Evolutionary conservation across 192 early-diverging fungal genomes (phyloP).

Genomic region (Lunasporangiospora selenospora): DNA sequence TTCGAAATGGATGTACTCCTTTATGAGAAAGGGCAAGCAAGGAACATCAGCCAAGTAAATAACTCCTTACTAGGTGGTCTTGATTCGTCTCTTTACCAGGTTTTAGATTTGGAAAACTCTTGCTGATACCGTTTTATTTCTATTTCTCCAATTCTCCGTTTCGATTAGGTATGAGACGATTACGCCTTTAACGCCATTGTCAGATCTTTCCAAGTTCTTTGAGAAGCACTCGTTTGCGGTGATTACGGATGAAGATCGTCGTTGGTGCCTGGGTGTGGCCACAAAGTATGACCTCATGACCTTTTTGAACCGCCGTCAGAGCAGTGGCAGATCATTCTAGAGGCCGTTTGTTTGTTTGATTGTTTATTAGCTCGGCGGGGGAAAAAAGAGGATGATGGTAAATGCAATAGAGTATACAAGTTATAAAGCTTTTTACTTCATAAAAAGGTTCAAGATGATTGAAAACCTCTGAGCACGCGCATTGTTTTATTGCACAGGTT

Average conservation of each 20-base stretch:
- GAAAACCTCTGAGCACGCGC: too few species aligned
- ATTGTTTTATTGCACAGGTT: too few species aligned
- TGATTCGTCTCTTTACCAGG: not conserved
- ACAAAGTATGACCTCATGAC: conserved; percentile 80
- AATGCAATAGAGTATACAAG: too few species aligned
- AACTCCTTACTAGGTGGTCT: not conserved
- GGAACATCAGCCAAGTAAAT: conserved; percentile 29
- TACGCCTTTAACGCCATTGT: conserved; percentile 79
- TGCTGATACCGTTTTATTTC: not conserved
- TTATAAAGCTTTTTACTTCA: too few species aligned
- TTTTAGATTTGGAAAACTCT: not conserved
- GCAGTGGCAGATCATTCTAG: conserved; percentile 30
- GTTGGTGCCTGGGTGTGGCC: conserved; percentile 82
- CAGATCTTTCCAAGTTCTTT: conserved; percentile 83
- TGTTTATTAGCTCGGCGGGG: too few species aligned
- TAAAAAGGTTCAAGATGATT: too few species aligned
- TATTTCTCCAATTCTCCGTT: not conserved
- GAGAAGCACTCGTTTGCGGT: conserved; percentile 84
- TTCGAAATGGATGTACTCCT: conserved; percentile 71
- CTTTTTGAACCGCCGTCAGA: conserved; percentile 69
- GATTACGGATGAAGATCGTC: conserved; percentile 79
- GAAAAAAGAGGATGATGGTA: too few species aligned
- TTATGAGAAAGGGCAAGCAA: conserved; percentile 43
- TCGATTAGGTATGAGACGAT: conserved; percentile 70
- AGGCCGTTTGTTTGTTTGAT: not conserved